Conservation (phyloP, 2,329 filamentous ascomycete genomes). For the Beauveria varroae region DNA sequence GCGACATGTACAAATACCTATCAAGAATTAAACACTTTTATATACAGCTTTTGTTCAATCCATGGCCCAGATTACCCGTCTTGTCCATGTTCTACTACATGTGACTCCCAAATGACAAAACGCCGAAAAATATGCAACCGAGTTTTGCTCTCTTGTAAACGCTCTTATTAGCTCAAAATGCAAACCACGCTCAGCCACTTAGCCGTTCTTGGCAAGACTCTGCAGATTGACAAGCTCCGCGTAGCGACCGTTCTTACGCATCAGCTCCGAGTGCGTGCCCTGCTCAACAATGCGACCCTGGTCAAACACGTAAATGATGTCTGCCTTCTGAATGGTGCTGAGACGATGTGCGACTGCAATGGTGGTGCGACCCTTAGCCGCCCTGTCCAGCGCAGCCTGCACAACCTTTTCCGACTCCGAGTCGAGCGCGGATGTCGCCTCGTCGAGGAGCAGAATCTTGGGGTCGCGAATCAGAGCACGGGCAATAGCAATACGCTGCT, state of each 20-base stretch:
- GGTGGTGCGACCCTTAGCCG: constrained; percentile 77
- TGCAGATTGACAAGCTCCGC: constrained; percentile 74
- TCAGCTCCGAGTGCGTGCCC: constrained; percentile 69
- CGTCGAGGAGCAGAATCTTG: constrained; percentile 75
- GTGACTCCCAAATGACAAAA: neutral
- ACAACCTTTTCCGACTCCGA: constrained; percentile 73
- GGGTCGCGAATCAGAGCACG: constrained; percentile 86
- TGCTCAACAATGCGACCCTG: constrained; percentile 78
- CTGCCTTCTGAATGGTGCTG: constrained; percentile 88
- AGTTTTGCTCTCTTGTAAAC: too few species aligned
- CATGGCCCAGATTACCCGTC: neutral
- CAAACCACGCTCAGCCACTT: neutral
- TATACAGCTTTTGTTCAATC: neutral
- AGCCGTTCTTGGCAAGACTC: constrained; percentile 56
- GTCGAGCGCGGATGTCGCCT: constrained; percentile 72
- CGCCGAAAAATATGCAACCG: constrained; percentile 1
- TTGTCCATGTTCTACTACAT: neutral
- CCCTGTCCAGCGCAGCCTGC: constrained; percentile 72
- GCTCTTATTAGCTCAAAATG: neutral
- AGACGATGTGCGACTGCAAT: constrained; percentile 91
- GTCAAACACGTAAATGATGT: constrained; percentile 95
- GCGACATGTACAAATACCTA: neutral
- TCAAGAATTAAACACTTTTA: neutral
- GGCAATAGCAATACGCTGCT: constrained; percentile 90
- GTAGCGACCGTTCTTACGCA: constrained; percentile 64